phyloP scores from a whole-genome alignment of 2,329 filamentous ascomycete species.

The Calonectria fujianensis region DNA sequence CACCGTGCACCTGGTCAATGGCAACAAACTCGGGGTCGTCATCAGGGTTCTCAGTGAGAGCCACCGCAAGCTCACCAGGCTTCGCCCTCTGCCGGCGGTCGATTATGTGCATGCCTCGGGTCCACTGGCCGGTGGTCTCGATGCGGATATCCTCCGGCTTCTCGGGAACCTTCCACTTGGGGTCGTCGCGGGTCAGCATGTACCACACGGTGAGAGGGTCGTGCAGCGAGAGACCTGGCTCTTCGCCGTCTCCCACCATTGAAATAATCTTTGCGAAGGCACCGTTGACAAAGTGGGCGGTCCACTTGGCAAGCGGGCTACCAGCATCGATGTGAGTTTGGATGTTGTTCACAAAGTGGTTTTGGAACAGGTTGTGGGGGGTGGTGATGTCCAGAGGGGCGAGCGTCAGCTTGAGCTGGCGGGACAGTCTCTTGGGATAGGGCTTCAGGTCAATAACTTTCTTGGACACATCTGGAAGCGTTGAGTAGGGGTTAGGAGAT shows the following conservation, averaged over 20 bases:
- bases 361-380: slow-evolving; percentile 78
- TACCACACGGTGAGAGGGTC: slow-evolving; percentile 90
- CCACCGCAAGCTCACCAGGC: slow-evolving; percentile 65
- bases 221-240: slow-evolving; percentile 80
- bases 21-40: slow-evolving; percentile 63
- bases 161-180: slow-evolving; percentile 74
- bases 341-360: slow-evolving; percentile 75
- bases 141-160: slow-evolving; percentile 88
- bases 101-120: slow-evolving; percentile 90
- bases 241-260: slow-evolving; percentile 74
- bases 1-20: slow-evolving; percentile 76
- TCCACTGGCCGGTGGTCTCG: slow-evolving; percentile 96
- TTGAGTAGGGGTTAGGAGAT: slow-evolving; percentile 82
- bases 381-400: slow-evolving; percentile 88
- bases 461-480: slow-evolving; percentile 82
- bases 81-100: slow-evolving; percentile 81
- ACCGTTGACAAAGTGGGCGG: slow-evolving; percentile 81
- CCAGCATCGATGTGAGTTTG: slow-evolving; percentile 74
- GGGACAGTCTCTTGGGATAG: slow-evolving; percentile 80
- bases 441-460: slow-evolving; percentile 70
- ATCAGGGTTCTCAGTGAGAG: slow-evolving; percentile 64
- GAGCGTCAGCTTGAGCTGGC: slow-evolving; percentile 79
- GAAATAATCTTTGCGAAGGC: slow-evolving; percentile 81
- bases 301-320: slow-evolving; percentile 85
- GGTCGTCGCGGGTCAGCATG: slow-evolving; percentile 76